phyloP scores from a whole-genome alignment of 2,329 filamentous ascomycete species.

The Coniochaeta prunicola region DNA sequence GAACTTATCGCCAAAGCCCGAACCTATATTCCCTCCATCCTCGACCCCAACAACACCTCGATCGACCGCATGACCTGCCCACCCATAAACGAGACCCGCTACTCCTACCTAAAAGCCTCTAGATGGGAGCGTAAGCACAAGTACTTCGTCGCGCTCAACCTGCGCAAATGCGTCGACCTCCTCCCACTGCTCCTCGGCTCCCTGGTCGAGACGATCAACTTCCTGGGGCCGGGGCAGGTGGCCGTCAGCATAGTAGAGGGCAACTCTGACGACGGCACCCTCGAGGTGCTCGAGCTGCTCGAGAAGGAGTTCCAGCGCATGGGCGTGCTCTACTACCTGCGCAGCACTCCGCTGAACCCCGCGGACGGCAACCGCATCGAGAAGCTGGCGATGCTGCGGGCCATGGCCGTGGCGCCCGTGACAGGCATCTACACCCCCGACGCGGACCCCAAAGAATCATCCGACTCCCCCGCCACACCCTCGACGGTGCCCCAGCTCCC shows the following conservation, averaged over 20 bases:
- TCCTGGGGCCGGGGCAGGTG: conserved; percentile 33
- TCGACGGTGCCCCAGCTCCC: conserved; percentile 11
- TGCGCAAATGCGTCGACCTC: conserved; percentile 32
- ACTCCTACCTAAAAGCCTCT: conserved; percentile 3
- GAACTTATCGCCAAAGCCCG: conserved; percentile 2
- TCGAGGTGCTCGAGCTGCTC: conserved; percentile 24
- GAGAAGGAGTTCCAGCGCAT: conserved; percentile 23
- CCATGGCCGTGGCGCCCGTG: conserved; percentile 39
- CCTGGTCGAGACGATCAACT: conserved; percentile 32
- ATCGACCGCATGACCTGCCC: conserved; percentile 6
- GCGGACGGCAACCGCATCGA: conserved; percentile 31
- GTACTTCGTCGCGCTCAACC: conserved; percentile 44
- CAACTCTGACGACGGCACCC: conserved; percentile 34
- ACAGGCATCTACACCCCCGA: conserved; percentile 7
- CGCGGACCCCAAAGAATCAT: conserved; percentile 1
- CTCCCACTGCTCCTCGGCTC: conserved; percentile 38
- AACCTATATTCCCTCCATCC: conserved; percentile 5
- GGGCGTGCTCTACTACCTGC: conserved; percentile 30
- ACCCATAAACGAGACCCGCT: conserved; percentile 4
- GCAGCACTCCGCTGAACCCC: conserved; percentile 31
- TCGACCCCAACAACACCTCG: conserved; percentile 7
- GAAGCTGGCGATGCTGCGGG: conserved; percentile 39
- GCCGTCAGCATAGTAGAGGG: conserved; percentile 37
- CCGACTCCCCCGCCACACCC: neutral
- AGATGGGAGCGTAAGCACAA: conserved; percentile 6